A percentile compares a stretch with the other conserved stretches of the same genome.
These are phyloP conservation scores for Uromyces viciae-fabae DNA, from an alignment of 1,284 basidiomycete species.

Conservation along the genomic window DNA sequence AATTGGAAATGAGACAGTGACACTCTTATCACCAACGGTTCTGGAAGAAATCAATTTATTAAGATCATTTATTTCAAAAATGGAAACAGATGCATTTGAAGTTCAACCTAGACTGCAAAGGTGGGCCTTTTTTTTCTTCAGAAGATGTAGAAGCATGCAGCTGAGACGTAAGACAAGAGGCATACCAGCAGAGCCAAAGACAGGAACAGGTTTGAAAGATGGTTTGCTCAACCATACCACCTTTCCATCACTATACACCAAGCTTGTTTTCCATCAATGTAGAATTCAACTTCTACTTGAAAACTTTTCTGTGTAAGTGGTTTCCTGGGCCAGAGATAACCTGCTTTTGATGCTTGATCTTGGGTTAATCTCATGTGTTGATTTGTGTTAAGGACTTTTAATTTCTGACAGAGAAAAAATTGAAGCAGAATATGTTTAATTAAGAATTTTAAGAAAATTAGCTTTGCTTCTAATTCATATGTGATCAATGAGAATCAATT, in stretches of 20 bases:
- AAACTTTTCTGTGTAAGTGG: constrained; percentile 72
- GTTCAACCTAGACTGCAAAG: background rate
- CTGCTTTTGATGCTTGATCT: constrained; percentile 63
- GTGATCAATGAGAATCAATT: too few relatives aligned
- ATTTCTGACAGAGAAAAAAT: background rate
- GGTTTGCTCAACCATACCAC: constrained; percentile 87
- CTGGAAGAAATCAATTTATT: too few relatives aligned
- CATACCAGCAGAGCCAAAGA: constrained; percentile 79
- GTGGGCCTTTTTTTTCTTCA: background rate
- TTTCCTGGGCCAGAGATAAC: constrained; percentile 92
- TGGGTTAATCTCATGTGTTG: constrained; percentile 58
- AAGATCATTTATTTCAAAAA: too few relatives aligned
- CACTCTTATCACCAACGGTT: too few relatives aligned
- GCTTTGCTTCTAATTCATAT: too few relatives aligned
- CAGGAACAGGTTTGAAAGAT: constrained; percentile 74
- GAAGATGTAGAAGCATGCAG: background rate
- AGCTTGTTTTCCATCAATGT: constrained; percentile 71
- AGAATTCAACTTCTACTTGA: constrained; percentile 86
- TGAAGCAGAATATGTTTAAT: too few relatives aligned
- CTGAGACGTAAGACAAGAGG: constrained; percentile 11
- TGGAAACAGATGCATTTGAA: too few relatives aligned
- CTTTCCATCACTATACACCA: constrained; percentile 83
- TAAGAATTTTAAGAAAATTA: too few relatives aligned
- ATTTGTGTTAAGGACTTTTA: constrained; percentile 44
- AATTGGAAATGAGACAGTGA: too few relatives aligned